Base-by-base conservation (phyloP, 2,329 filamentous ascomycete genomes). In the Ceratocystis lukuohia region DNA sequence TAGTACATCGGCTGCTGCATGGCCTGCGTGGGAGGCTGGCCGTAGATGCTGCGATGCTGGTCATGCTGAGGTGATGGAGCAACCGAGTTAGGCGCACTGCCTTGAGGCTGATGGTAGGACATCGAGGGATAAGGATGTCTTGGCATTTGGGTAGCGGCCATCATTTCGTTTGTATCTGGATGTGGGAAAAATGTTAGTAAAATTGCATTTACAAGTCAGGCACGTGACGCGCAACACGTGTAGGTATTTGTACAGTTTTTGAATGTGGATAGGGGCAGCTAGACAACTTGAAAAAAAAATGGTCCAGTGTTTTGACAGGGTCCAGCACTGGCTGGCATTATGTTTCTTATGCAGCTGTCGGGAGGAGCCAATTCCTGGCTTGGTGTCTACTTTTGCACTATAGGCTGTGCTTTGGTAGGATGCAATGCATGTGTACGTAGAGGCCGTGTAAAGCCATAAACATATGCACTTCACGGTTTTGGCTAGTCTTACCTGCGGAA, bases 11-110 rank as follows among this genome's bases (percentile, higher is more conserved):
- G 80, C 72, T 84, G 86, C 71, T 88, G 89, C 71, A 89, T 83
- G 76, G 95, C 84, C 75, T 94, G 89, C 66, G 88, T 85, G 46
- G 86, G 79, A 63, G 88, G 87, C 72, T 92, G 88, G 45, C 85
- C 87, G 76, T 96, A 97, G 74, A 97, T 84, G 72, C 85, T 87
- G 71, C 92, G 83, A 78, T 96, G 90, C 73, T 93, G 90, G 74
- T 97, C 93, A 76, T 96, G 91, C 66, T 86, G 83, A 67, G 91
- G 90, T 25, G 91, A 88, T 44, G 93, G 96, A 69, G 92, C 89
- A 72, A 96, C 92, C 63, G 92, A 96, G 48, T 91, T 90, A 62
- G 93, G 93, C 66, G 93, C 96, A 76, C 93, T 96, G 66, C 92
- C 96, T 78, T 96, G 92, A 66, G 92, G 91, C 20, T 92, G 95